phyloP scores from a whole-genome alignment of 257 asterid genomes.

The Ocimum tenuiflorum region DNA sequence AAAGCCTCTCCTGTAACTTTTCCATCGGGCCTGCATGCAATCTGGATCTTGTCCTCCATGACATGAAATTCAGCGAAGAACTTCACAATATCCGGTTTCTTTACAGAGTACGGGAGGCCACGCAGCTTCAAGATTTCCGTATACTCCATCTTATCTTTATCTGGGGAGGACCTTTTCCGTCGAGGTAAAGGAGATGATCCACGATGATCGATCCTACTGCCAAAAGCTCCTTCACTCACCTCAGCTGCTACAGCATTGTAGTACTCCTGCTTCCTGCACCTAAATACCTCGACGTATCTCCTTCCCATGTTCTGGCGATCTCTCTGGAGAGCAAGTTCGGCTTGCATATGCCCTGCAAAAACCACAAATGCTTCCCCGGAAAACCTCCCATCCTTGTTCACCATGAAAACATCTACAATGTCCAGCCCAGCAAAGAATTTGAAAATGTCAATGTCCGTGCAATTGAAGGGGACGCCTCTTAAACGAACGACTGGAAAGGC shows the following conservation, averaged over 20 bases:
- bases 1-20: constrained; percentile 97
- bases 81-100: constrained; percentile 54
- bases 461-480: constrained; percentile 90
- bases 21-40: constrained; percentile 71
- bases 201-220: constrained; percentile 31
- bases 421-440: constrained; percentile 86
- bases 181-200: constrained; percentile 54
- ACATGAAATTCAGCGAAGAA: constrained; percentile 63
- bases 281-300: constrained; percentile 92
- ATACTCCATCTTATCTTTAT: constrained; percentile 72
- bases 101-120: constrained; percentile 79
- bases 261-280: constrained; percentile 88
- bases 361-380: constrained; percentile 88
- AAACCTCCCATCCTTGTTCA: constrained; percentile 70
- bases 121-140: constrained; percentile 78
- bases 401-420: constrained; percentile 78
- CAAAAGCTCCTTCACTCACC: constrained; percentile 53
- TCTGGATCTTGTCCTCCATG: constrained; percentile 57
- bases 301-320: constrained; percentile 89
- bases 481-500: constrained; percentile 80
- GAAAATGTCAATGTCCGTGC: constrained; percentile 63
- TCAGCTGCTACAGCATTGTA: constrained; percentile 88
- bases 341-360: constrained; percentile 74
- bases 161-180: constrained; percentile 66
- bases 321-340: constrained; percentile 77